These are phyloP conservation scores for Akanthomyces lecanii DNA, from an alignment of 2,329 filamentous ascomycete species.

Conservation along the genomic window DNA sequence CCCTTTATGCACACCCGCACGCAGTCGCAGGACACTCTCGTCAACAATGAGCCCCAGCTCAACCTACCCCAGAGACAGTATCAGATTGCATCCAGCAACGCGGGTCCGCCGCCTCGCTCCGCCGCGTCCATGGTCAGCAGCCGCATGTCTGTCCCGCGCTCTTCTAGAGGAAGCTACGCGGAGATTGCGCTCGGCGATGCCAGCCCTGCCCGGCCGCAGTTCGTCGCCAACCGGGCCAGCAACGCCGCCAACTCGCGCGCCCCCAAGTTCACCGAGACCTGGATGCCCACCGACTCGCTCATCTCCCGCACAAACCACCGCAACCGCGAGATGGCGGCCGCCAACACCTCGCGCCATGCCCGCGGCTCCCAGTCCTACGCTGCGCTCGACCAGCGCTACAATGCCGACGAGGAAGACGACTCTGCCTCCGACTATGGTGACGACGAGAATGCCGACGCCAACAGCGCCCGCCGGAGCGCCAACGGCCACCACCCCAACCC, in stretches of 20 bases:
- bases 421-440: constrained; percentile 38
- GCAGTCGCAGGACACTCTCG: constrained; percentile 54
- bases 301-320: constrained; percentile 51
- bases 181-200: constrained; percentile 45
- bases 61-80: constrained; percentile 55
- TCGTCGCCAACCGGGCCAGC: constrained; percentile 21
- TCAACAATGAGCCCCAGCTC: constrained; percentile 49
- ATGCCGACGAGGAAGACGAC: constrained; percentile 37
- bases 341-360: constrained; percentile 30
- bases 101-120: constrained; percentile 37
- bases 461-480: constrained; percentile 20
- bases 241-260: constrained; percentile 30
- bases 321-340: constrained; percentile 39
- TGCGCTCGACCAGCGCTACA: constrained; percentile 42
- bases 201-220: constrained; percentile 25
- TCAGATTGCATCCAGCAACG: constrained; percentile 42
- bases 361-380: constrained; percentile 40
- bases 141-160: constrained; percentile 39
- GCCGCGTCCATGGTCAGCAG: constrained; percentile 43
- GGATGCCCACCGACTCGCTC: constrained; percentile 51
- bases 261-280: constrained; percentile 50
- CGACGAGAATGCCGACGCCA: constrained; percentile 28
- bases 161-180: constrained; percentile 43
- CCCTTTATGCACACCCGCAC: constrained; percentile 78
- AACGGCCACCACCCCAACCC: constrained; percentile 46